Evolutionary conservation across 1,284 basidiomycete species (phyloP), one percentile per base, ranked within the genome.

Genomic region (Sporisorium scitamineum): DNA sequence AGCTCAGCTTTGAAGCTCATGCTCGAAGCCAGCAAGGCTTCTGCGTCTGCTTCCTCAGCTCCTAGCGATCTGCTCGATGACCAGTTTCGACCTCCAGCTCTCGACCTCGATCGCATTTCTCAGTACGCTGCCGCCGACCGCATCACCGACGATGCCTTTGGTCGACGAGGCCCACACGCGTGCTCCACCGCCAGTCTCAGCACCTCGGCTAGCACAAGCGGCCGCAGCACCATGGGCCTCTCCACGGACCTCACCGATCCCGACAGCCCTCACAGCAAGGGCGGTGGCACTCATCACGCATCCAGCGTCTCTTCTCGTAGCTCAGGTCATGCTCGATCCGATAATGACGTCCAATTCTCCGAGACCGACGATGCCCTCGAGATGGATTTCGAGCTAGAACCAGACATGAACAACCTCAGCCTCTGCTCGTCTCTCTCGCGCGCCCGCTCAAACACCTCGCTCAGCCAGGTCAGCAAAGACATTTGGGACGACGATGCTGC

Each of bases 161-260:
- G 22, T 24, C 24, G 42, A 45, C 54, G 29, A 20, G 58, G 54
- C n/a, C 32, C 18, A n/a, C 37, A 51, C 3, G 51, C 64, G 0
- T 61, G 44, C 48, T 63, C 65, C 32, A 54, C 54, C 20, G 68
- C 67, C 50, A 76, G 68, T 57, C 52, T 66, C 42, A 76, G 74
- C 61, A 64, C 74, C 13, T 68, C 65, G 5, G 65, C 69, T 24
- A 76, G 74, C 62, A 76, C 74, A n/a, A 76, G 74, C 65, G 68
- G 63, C 27, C 70, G 57, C 24, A 76, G 74, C 60, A 68, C 59
- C 54, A 63, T 72, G 61, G 74, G 69, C 14, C 61, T 76, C 22
- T 78, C 76, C 37, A 78, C 76, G 41, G 76, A 78, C 48, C 61
- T 78, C 39, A 78, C 76, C 34, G 76, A 78, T 50, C 72, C 71